Percentiles rank a stretch among this genome's conserved stretches.
Conservation (phyloP, 2,329 filamentous ascomycete genomes). For the Fusarium agapanthi region DNA sequence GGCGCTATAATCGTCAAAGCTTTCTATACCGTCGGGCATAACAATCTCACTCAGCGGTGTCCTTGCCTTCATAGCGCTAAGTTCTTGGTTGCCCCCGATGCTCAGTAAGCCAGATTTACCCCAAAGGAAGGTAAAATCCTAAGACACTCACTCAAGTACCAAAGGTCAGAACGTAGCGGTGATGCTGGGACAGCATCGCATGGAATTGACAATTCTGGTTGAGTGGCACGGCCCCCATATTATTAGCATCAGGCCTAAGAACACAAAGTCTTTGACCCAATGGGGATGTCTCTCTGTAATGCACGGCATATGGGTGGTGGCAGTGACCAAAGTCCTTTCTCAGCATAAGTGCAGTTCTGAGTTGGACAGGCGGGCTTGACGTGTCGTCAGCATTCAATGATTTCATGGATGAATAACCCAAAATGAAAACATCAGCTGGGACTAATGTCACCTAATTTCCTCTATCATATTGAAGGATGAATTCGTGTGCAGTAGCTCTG, state of each 20-base stretch:
- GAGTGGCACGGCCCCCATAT: neutral
- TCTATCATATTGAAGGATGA: too few relatives aligned
- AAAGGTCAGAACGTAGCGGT: neutral
- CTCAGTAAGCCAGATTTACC: neutral
- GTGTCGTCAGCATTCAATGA: neutral
- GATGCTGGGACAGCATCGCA: too few relatives aligned
- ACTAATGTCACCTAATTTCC: neutral
- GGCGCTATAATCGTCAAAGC: neutral
- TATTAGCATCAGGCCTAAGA: neutral
- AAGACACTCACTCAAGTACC: too few relatives aligned
- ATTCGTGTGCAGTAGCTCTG: neutral
- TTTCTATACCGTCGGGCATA: neutral
- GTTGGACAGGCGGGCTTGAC: neutral
- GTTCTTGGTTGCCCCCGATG: neutral
- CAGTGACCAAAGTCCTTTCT: conserved; percentile 17
- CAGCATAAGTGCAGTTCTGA: neutral
- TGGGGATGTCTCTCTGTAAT: neutral
- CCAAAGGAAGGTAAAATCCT: accelerated
- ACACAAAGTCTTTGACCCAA: neutral
- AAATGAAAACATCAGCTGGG: neutral
- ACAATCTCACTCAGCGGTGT: conserved; percentile 22
- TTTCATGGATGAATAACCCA: neutral
- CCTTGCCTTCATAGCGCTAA: neutral
- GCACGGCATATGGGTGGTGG: neutral
- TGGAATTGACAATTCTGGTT: neutral